A percentile compares a stretch with the other conserved stretches of the same genome.
Evolutionary conservation across 139 green algal species (phyloP).

Genomic region (Coelastrella sp.): DNA sequence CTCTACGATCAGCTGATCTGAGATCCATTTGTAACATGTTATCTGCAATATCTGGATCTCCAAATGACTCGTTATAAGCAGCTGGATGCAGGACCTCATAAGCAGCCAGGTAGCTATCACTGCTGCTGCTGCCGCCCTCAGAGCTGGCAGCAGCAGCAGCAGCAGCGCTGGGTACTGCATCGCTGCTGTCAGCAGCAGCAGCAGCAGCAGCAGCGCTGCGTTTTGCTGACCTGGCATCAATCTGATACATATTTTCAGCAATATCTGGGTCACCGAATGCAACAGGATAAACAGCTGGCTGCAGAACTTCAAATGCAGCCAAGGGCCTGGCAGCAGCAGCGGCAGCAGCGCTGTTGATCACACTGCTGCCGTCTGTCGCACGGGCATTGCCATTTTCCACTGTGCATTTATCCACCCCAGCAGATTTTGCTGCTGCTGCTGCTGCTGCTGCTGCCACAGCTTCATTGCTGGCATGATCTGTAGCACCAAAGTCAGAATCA

Average conservation of each 20-base stretch:
- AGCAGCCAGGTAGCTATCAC: not conserved
- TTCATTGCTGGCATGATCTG: too few relatives aligned
- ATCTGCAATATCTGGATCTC: not conserved
- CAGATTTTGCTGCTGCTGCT: too few relatives aligned
- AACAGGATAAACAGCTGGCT: not conserved
- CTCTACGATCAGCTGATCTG: not conserved
- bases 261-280: not conserved
- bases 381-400: too few relatives aligned
- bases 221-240: not conserved
- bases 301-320: not conserved
- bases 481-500: too few relatives aligned
- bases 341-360: not conserved
- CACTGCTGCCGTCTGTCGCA: too few relatives aligned
- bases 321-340: not conserved
- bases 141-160: not conserved
- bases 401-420: too few relatives aligned
- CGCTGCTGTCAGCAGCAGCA: not conserved
- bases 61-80: not conserved
- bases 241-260: not conserved
- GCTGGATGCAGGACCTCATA: not conserved
- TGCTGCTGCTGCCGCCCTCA: not conserved
- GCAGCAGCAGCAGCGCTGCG: not conserved
- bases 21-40: slow-evolving; percentile 4
- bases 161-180: not conserved
- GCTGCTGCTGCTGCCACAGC: too few relatives aligned